Conservation (phyloP, 2,329 filamentous ascomycete species). For the Neofusicoccum umdonicola region DNA sequence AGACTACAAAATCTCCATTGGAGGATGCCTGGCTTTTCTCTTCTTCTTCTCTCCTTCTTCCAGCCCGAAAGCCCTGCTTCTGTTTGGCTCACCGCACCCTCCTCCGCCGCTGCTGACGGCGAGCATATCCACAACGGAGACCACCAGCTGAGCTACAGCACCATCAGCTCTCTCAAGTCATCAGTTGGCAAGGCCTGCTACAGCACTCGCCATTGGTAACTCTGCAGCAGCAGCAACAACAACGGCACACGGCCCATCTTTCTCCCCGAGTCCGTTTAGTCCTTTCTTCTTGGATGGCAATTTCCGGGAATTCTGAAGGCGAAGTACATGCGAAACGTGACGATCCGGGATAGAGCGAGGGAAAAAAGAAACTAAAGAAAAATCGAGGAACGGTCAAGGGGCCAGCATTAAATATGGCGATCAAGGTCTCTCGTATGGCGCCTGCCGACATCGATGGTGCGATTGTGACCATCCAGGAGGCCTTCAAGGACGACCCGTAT, state of each 20-base stretch:
- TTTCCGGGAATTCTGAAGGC: neutral
- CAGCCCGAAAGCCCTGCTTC: no score
- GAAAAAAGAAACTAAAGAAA: neutral
- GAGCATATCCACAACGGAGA: no score
- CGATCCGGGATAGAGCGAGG: neutral
- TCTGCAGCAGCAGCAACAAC: no score
- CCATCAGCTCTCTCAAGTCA: no score
- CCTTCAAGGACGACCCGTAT: slow-evolving; percentile 66
- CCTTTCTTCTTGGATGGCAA: neutral
- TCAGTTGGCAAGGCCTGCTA: no score
- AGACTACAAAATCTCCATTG: neutral
- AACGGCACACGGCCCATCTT: neutral
- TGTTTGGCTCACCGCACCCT: no score
- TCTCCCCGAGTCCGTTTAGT: neutral
- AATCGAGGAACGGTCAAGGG: neutral
- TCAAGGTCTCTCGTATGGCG: slow-evolving; percentile 56
- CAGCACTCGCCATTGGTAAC: no score
- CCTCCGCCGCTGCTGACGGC: no score
- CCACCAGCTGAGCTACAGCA: no score
- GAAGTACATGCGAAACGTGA: neutral
- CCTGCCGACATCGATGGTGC: slow-evolving; percentile 62
- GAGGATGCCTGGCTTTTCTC: neutral
- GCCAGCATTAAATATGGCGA: slow-evolving; percentile 33
- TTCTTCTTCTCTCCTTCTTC: no score
- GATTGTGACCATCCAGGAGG: slow-evolving; percentile 64